Evolutionary conservation across 306 rosid species (phyloP), one percentile per base, ranked within the genome.

Genomic region (Lablab purpureus): DNA sequence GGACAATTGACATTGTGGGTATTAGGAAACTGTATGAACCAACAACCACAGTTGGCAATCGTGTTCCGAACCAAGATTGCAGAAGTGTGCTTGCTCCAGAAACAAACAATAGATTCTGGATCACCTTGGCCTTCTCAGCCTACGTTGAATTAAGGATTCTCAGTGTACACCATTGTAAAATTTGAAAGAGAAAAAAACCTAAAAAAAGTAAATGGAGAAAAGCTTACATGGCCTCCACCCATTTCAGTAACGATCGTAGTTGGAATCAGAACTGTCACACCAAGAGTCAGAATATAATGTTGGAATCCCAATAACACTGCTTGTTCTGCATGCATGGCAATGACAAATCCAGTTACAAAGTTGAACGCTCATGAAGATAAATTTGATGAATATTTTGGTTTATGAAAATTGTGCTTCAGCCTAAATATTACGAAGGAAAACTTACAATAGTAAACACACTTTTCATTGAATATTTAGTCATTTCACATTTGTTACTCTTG

Each of bases 121-220:
- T 88, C 90, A 95, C 84, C 84, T 81, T 89, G n/a, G 92, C 90
- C 82, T 95, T 95, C 91, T 95, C 99, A 78, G 46, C 94, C 99
- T 95, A 78, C 74, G 52, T 66, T 70, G 22, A 75, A 75, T 50
- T 5, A 11, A 82, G 11, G 11, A 12, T 60, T 41, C 4, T 46
- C 19, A 18, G 36, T 12, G 12, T 3, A 49, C 14, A 27, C 12
- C 52, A 73, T 32, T 10, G 14, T 11, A 60, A 45, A 28, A n/a
- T 65, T 32, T 64, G 7, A 13, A 43, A 45, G 25, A 10, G 19
- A 18, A 46, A 71, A 22, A 4, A 7, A 43, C n/a, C n/a, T n/a
- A 59, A 25, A 21, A 13, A 18, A 9, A 14, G 17, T 17, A 17
- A 32, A 27, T 15, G 4, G 27, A 2, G 43, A 69, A 9, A 67